Percentiles rank a stretch among this genome's conserved stretches.
phyloP scores from a whole-genome alignment of 177 flowering plant genomes.

The Vitis hybrid region DNA sequence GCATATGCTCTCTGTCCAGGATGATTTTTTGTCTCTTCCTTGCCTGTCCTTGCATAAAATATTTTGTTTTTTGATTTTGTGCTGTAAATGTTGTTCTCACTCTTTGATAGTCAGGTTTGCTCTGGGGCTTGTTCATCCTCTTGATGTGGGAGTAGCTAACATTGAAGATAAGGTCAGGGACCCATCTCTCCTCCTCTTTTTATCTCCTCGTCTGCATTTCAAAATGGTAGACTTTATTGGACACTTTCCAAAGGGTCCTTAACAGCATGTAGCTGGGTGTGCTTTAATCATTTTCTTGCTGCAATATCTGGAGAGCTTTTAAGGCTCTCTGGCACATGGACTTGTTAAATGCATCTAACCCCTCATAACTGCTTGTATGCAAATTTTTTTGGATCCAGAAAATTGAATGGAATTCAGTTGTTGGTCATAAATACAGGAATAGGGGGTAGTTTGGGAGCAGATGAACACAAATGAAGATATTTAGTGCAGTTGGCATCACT shows the following conservation, averaged over 20 bases:
- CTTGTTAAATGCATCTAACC: constrained; percentile 20
- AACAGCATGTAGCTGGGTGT: neutral
- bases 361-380: constrained; percentile 1
- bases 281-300: constrained; percentile 6
- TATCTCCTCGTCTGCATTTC: neutral
- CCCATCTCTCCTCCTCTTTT: neutral
- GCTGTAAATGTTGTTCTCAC: constrained; percentile 9
- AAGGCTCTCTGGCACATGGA: constrained; percentile 28
- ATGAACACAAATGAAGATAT: constrained; percentile 15
- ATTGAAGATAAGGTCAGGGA: constrained; percentile 12
- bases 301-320: constrained; percentile 15
- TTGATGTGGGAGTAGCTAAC: constrained; percentile 6
- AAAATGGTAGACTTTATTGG: constrained; percentile 10
- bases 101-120: constrained; percentile 2
- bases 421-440: constrained; percentile 14
- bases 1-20: constrained; percentile 6
- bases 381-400: neutral
- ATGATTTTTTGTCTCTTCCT: constrained; percentile 15
- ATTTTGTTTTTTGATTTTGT: neutral
- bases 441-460: constrained; percentile 21
- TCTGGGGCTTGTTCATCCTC: constrained; percentile 5
- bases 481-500: constrained; percentile 16
- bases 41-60: neutral
- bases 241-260: neutral
- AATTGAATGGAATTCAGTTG: constrained; percentile 11